Evolutionary conservation across 345 rosid species (phyloP).

Genomic region (Ceriops zippeliana): DNA sequence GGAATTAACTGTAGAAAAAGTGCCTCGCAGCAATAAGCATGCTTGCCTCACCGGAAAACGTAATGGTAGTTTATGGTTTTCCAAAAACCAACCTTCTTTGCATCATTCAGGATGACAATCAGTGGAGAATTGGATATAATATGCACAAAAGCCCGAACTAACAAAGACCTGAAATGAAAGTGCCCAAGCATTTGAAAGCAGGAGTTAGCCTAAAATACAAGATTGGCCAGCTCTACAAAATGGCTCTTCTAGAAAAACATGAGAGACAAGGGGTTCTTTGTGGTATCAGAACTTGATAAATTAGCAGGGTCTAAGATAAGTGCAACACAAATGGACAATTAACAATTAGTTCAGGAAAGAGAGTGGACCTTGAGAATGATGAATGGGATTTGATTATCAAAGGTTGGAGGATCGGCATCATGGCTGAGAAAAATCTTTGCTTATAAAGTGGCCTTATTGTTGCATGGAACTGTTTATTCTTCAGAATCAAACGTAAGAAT

Average conservation of each 20-base stretch:
- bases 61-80: not conserved
- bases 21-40: conserved; percentile 10
- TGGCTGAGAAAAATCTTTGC: conserved; percentile 72
- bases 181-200: conserved; percentile 10
- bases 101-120: conserved; percentile 52
- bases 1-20: conserved; percentile 53
- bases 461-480: conserved; percentile 64
- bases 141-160: conserved; percentile 63
- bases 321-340: not conserved
- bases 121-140: conserved; percentile 61
- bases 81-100: conserved; percentile 49
- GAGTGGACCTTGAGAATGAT: conserved; percentile 48
- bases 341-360: conserved; percentile 5
- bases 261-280: too few relatives aligned
- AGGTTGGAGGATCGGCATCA: conserved; percentile 65
- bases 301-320: not conserved
- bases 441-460: conserved; percentile 79
- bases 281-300: not conserved
- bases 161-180: conserved; percentile 51
- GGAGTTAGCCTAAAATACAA: not conserved
- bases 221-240: not conserved
- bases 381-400: conserved; percentile 49
- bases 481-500: conserved; percentile 73
- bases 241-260: not conserved
- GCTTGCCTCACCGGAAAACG: conserved; percentile 9